Percentiles rank a stretch among this genome's conserved stretches.
Conservation (phyloP, 306 rosid genomes). For the Fragaria iinumae region DNA sequence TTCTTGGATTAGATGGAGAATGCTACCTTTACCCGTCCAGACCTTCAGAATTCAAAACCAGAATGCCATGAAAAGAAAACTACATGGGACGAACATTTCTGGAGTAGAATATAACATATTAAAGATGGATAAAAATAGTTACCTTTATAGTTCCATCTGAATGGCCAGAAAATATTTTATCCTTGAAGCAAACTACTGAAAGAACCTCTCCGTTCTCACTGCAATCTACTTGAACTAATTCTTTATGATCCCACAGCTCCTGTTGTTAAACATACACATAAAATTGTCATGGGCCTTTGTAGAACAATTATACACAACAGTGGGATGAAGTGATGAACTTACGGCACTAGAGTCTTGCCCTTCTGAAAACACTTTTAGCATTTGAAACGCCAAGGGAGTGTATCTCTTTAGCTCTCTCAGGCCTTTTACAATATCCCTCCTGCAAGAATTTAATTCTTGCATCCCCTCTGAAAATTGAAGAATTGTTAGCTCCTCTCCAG, state of each 20-base stretch:
- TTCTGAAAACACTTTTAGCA: slow-evolving; percentile 59
- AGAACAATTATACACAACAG: slow-evolving; percentile 2
- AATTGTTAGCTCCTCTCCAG: slow-evolving; percentile 13
- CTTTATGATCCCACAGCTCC: slow-evolving; percentile 85
- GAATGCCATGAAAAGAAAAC: slow-evolving; percentile 23
- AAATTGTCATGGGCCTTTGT: slow-evolving; percentile 2
- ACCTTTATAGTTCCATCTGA: slow-evolving; percentile 96
- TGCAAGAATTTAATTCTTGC: slow-evolving; percentile 44
- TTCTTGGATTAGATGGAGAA: slow-evolving; percentile 70
- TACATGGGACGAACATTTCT: neutral
- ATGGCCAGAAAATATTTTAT: slow-evolving; percentile 77
- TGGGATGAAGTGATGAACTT: slow-evolving; percentile 43
- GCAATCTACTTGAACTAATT: slow-evolving; percentile 70
- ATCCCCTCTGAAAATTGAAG: slow-evolving; percentile 63
- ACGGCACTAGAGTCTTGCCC: slow-evolving; percentile 66
- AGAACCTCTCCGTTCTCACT: slow-evolving; percentile 80
- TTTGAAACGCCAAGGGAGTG: slow-evolving; percentile 70
- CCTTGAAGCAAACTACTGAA: slow-evolving; percentile 58
- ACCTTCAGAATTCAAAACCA: slow-evolving; percentile 52
- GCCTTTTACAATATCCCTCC: slow-evolving; percentile 62
- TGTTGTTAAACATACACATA: slow-evolving; percentile 33
- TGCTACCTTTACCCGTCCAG: slow-evolving; percentile 63
- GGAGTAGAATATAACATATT: neutral
- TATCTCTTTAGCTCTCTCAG: slow-evolving; percentile 77
- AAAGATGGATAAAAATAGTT: neutral